Base-by-base conservation (phyloP, 192 early-diverging fungal species). In the Entomortierella lignicola region DNA sequence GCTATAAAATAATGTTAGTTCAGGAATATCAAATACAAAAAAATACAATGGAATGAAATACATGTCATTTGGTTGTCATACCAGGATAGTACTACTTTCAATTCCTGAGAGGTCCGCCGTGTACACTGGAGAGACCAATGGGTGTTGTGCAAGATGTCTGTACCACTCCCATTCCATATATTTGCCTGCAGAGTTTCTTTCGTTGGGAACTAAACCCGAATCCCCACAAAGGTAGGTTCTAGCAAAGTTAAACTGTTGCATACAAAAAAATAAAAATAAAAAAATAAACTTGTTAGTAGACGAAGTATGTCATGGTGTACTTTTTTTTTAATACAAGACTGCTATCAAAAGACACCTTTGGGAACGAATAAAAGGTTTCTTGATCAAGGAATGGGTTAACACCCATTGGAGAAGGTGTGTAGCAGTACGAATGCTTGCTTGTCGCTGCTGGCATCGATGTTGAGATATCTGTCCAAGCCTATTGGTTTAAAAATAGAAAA, bases 391-490 rank as follows among this genome's bases (percentile, higher is more conserved):
- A 77, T 0, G 72, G 72, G 26, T 68, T 77, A 2, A 77, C 72
- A 6, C 66, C 74, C 66, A 77, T 77, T 8, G 74, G 61, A 8
- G 64, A 69, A 5, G 74, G 74, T 52, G 60, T 63, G n/a, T 77
- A 79, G 51, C 75, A 79, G 26, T 70, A 79, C 21, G 50, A 55
- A 25, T 79, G 62, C 11, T 4, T 23, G 31, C 51, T 64, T 11
- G 42, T 55, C 4, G 75, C 66, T 20, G 75, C 60, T 0, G 75
- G 75, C 75, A 79, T 70, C 17, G 75, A 69, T 0, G 75, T 66
- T 3, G 75, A 66, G 34, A 79, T 79, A 26, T 79, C 75, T 15
- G 75, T 79, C 75, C 75, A 79, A 12, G 67, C 48, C 75, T 79
- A 70, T 25, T n/a, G 17, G 1, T 7, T 15, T 21, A 51, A 44